Base-by-base conservation (phyloP, 768 basidiomycete species). In the Candolleomyces eurysporus region DNA sequence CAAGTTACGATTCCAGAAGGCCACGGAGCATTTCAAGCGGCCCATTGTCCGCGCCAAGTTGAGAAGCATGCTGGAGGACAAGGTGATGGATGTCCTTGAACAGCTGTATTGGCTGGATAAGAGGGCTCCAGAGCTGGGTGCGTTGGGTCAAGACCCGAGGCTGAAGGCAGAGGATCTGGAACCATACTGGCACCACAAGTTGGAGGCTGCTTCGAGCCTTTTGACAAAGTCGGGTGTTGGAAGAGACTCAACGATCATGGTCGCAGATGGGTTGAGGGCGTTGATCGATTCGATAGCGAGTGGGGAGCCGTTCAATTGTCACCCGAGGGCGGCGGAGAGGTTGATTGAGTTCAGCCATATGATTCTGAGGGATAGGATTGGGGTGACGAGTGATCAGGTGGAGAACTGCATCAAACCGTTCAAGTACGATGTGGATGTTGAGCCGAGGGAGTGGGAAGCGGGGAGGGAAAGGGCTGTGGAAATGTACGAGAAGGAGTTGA, bases 401-500 rank as follows among this genome's bases (percentile, higher is more conserved):
- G 97, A 99, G 79, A 99, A 98, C 73, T 96, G 94, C 74, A 98
- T 99, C 81, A 99, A 99, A 76, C 97, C 96, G 31, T 98, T 87
- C 84, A 99, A 99, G 79, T 96, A 97, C 69, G 96, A 98, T 69
- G 89, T 98, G 30, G 97, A 99, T 71, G 90, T 98, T 14, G 95
- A 98, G 64, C 83, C 85, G 14, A 79, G 89, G 46, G 97, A 99
- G 73, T 99, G 97, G 97, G 92, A 93, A 66, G 69, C 79, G 2
- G 97, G 97, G 0, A 79, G 96, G 53, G 82, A 82, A 66, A 79
- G 85, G 54, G 85, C 93, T 1, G 82, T 93, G 59, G 84, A 85
- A 58, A 77, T 96, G 66, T 91, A 96, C 66, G 89, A 93, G 75
- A 86, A 85, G 68, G 97, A 99, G 81, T 77, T 92, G 42, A 69